Evolutionary conservation across 2,329 filamentous ascomycete genomes (phyloP).

Genomic region (Ophiostoma tasmaniense): DNA sequence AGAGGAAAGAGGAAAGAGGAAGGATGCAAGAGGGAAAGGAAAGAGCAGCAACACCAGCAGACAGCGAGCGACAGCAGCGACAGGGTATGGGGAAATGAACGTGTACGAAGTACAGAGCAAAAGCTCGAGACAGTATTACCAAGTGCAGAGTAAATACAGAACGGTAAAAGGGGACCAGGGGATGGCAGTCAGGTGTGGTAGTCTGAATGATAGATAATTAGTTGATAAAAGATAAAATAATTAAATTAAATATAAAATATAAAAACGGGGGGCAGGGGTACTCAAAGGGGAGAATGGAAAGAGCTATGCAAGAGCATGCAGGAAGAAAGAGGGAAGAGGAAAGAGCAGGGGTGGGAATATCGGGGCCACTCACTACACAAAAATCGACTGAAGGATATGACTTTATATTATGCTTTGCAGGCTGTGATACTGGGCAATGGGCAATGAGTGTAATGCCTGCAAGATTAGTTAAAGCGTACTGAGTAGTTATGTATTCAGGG

Average conservation of each 20-base stretch:
- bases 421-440: not conserved
- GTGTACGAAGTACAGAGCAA: not conserved
- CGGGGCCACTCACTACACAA: not conserved
- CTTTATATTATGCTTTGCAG: not conserved
- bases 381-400: too few species aligned
- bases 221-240: not conserved
- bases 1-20: not conserved
- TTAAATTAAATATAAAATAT: not conserved
- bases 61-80: not conserved
- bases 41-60: too few species aligned
- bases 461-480: not conserved
- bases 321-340: not conserved
- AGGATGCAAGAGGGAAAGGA: not conserved
- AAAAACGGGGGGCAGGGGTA: not conserved
- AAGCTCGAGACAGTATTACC: too few species aligned
- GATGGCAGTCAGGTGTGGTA: not conserved
- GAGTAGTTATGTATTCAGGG: too few species aligned
- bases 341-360: not conserved
- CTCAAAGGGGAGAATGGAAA: not conserved
- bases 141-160: too few species aligned
- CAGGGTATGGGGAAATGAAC: conserved; percentile 4
- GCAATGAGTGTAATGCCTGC: not conserved
- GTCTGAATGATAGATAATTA: not conserved
- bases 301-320: not conserved
- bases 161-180: not conserved